Evolutionary conservation across 441 rosid species (phyloP).

Genomic region (Flueggea neowawraea): DNA sequence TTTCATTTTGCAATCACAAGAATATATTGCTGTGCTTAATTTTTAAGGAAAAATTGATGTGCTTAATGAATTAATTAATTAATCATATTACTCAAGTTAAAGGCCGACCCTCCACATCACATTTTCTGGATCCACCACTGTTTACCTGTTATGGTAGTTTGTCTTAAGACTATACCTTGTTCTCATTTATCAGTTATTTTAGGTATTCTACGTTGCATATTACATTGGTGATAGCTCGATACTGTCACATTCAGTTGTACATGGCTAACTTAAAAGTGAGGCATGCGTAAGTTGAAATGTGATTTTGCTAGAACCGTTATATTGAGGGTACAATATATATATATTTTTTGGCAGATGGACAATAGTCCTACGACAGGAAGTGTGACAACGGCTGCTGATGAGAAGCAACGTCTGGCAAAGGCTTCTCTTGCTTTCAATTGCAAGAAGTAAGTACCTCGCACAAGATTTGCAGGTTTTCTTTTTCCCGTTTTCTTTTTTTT

Average conservation of each 20-base stretch:
- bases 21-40: no score
- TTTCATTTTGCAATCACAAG: no score
- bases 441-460: slow-evolving; percentile 65
- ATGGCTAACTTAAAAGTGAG: not conserved
- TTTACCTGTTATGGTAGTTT: no score
- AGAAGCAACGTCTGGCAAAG: slow-evolving; percentile 88
- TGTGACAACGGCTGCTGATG: slow-evolving; percentile 70
- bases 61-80: no score
- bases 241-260: not conserved
- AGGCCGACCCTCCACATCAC: no score
- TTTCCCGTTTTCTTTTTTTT: not conserved
- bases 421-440: slow-evolving; percentile 91
- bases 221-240: not conserved
- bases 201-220: no score
- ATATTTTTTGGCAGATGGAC: slow-evolving; percentile 64
- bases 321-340: slow-evolving; percentile 1
- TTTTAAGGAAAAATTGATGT: no score
- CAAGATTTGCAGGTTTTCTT: not conserved
- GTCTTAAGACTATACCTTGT: not conserved
- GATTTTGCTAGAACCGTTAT: slow-evolving; percentile 4
- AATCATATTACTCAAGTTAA: no score
- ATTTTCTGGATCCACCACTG: no score
- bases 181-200: not conserved
- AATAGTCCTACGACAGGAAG: slow-evolving; percentile 98
- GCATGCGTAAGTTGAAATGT: not conserved